Evolutionary conservation across 2,329 filamentous ascomycete genomes (phyloP).

Genomic region (Aureobasidium leucospermi): DNA sequence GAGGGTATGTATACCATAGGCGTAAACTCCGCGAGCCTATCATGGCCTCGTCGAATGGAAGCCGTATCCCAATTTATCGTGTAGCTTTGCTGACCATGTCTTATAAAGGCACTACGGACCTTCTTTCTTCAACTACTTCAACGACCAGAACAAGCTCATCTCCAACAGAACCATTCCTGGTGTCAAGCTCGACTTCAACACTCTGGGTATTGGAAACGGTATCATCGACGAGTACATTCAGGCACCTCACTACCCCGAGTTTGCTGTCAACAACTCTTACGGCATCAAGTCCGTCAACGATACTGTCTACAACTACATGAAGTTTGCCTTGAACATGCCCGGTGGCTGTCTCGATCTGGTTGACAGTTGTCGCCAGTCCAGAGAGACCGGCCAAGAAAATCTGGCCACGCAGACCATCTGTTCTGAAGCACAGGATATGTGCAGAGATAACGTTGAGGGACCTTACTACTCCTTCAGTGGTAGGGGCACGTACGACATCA

Average conservation of each 20-base stretch:
- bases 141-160: conserved; percentile 51
- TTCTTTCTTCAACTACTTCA: conserved; percentile 48
- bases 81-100: no score
- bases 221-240: conserved; percentile 50
- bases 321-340: conserved; percentile 44
- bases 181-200: conserved; percentile 38
- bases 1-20: conserved; percentile 27
- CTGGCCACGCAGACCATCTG: conserved; percentile 40
- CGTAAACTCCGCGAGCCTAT: no score
- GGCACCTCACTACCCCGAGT: conserved; percentile 42
- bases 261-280: conserved; percentile 50
- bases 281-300: conserved; percentile 50
- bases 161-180: conserved; percentile 27
- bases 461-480: conserved; percentile 49
- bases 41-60: no score
- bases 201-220: conserved; percentile 50
- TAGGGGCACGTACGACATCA: conserved; percentile 55
- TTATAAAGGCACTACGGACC: conserved; percentile 25
- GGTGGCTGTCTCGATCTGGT: conserved; percentile 45
- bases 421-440: conserved; percentile 48
- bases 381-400: conserved; percentile 25
- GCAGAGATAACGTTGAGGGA: conserved; percentile 49
- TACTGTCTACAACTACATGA: conserved; percentile 52
- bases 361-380: conserved; percentile 43
- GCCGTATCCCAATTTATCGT: no score